phyloP scores from a whole-genome alignment of 306 rosid genomes.

The Ormosia emarginata region DNA sequence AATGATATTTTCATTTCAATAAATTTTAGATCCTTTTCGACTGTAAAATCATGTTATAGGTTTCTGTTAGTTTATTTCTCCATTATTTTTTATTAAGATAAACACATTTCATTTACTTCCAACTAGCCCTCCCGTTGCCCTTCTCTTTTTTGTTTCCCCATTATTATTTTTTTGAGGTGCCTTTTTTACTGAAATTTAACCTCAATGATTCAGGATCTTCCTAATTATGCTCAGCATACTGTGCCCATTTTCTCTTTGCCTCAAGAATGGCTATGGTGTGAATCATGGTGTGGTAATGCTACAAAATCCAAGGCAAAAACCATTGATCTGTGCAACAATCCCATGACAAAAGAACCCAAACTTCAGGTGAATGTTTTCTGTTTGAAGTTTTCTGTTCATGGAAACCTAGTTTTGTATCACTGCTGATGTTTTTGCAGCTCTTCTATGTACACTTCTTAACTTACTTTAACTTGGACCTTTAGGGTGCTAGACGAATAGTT shows the following conservation, averaged over 20 bases:
- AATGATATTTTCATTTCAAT: background rate
- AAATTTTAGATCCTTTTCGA: background rate
- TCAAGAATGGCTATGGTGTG: conserved; percentile 99
- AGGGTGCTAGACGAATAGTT: conserved; percentile 97
- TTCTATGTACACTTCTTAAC: background rate
- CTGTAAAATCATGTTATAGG: background rate
- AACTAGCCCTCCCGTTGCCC: no score
- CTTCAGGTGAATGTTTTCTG: conserved; percentile 60
- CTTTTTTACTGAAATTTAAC: conserved; percentile 7
- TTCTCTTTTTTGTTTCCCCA: background rate
- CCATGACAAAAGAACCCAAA: conserved; percentile 99
- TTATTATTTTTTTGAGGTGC: background rate
- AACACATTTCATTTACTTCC: background rate
- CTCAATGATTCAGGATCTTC: conserved; percentile 79
- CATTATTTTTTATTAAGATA: background rate
- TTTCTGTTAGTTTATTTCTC: background rate
- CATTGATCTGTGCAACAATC: conserved; percentile 97
- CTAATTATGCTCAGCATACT: conserved; percentile 96
- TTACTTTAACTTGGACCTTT: conserved; percentile 8
- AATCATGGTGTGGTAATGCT: conserved; percentile 99
- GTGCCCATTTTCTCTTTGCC: conserved; percentile 96
- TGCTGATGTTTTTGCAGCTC: background rate
- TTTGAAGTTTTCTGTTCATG: background rate
- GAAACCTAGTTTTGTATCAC: background rate
- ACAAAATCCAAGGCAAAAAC: conserved; percentile 94